Evolutionary conservation across 2,329 filamentous ascomycete genomes (phyloP).

Genomic region (Fusarium coicis): DNA sequence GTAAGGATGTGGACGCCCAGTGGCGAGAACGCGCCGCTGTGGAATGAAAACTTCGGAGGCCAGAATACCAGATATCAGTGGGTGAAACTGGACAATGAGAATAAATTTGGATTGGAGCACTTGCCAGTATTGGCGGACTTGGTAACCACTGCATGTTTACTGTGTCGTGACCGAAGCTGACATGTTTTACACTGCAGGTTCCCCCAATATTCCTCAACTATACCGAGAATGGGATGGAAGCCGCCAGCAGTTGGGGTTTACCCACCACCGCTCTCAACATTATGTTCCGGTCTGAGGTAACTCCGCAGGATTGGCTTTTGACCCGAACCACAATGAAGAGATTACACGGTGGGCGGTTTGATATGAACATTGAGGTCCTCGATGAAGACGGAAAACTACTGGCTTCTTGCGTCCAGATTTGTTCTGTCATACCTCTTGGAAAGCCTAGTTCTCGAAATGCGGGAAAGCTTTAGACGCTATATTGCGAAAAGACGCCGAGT

Average conservation of each 20-base stretch:
- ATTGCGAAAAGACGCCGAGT: background rate
- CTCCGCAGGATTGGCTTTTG: background rate
- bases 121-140: background rate
- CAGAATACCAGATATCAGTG: background rate
- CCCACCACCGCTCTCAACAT: background rate
- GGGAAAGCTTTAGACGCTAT: background rate
- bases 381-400: background rate
- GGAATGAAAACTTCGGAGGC: background rate
- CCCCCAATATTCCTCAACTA: background rate
- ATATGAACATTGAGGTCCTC: background rate
- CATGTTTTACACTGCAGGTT: background rate
- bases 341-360: background rate
- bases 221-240: background rate
- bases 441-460: accelerated
- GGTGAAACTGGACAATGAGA: background rate
- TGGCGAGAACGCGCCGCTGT: background rate
- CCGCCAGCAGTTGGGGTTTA: background rate
- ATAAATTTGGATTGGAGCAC: background rate
- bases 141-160: background rate
- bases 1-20: background rate
- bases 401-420: background rate
- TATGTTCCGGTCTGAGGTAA: background rate
- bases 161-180: background rate
- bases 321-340: background rate
- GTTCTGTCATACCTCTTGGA: background rate